Evolutionary conservation across 2,329 filamentous ascomycete genomes (phyloP), one percentile per base, ranked within the genome.

Genomic region (Talaromyces sp.): DNA sequence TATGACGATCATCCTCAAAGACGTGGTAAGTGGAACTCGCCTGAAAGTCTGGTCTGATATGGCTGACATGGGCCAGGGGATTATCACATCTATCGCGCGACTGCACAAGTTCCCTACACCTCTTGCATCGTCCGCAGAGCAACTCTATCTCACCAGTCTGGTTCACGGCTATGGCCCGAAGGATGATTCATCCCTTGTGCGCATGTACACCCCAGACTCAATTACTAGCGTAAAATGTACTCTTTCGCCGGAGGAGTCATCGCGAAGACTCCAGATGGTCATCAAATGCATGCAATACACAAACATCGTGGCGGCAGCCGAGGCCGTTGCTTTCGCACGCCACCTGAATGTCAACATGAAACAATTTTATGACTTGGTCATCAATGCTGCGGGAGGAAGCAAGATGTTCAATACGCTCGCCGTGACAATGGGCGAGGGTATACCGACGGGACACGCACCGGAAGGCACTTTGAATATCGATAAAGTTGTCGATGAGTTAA

Each of bases 21-120:
- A 87, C 71, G 77, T 77, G 63, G 76, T 77, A 67, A 48, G 74
- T 69, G 7, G 5, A 50, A 3, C n/a, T 21, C 33, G 18, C 4
- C 28, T 14, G 14, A 52, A 28, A 16, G 35, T 5, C 8, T 42
- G 18, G 3, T 6, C 3, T 11, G n/a, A 39, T 7, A 37, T 28
- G 35, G 23, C 48, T 60, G 33, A 54, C n/a, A 28, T 39, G 21
- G 18, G 28, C 46, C 23, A 83, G 70, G 81, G 83, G 57, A 90
- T 90, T 73, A 88, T 90, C 71, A 90, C 87, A 1, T 83, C 84
- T 28, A 86, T 86, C 63, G 86, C 86, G 0, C 79, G 86, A 21
- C 77, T 83, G 46, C 75, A 79, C 60, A 77, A 79, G 31, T 89
- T 88, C 71, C 82, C 86, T 0, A 82, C 82, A 0, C 85, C 85